These are phyloP conservation scores for Pleurotus platypus DNA, from an alignment of 768 basidiomycete genomes.

Conservation along the genomic window DNA sequence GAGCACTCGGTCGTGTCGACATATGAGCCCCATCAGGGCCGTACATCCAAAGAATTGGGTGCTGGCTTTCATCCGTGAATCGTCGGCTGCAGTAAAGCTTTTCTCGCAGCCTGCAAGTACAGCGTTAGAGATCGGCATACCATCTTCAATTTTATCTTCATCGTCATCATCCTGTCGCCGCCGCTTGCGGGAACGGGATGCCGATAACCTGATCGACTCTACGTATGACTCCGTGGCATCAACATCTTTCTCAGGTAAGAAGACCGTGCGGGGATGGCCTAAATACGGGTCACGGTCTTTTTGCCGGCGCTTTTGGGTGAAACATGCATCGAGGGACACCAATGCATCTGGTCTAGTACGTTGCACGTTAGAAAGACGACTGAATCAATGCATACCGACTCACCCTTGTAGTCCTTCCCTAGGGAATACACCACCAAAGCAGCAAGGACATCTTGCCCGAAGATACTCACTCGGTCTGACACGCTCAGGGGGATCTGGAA, in stretches of 20 bases:
- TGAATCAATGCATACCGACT: no score
- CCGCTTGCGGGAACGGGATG: background rate
- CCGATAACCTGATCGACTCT: constrained; percentile 7
- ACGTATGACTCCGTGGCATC: constrained; percentile 16
- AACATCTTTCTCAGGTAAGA: constrained; percentile 17
- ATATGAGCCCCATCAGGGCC: constrained; percentile 33
- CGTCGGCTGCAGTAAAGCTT: constrained; percentile 28
- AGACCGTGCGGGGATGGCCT: constrained; percentile 17
- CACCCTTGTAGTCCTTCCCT: background rate
- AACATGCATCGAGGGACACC: constrained; percentile 29
- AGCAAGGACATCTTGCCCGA: background rate
- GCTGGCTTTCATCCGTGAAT: constrained; percentile 21
- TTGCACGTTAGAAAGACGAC: background rate
- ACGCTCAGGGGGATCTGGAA: background rate
- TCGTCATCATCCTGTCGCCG: background rate
- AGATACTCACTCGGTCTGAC: constrained; percentile 4
- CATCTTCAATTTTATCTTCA: constrained; percentile 15
- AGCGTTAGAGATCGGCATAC: constrained; percentile 22
- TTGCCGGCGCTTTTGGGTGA: constrained; percentile 26
- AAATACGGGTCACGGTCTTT: constrained; percentile 14
- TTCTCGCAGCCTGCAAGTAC: constrained; percentile 28
- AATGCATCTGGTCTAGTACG: constrained; percentile 20
- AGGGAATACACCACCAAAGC: background rate
- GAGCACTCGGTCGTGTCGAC: constrained; percentile 29
- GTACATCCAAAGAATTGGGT: constrained; percentile 26